Evolutionary conservation across 1,284 basidiomycete species (phyloP), one percentile per base, ranked within the genome.

Genomic region (Cystobasidium pallidum): DNA sequence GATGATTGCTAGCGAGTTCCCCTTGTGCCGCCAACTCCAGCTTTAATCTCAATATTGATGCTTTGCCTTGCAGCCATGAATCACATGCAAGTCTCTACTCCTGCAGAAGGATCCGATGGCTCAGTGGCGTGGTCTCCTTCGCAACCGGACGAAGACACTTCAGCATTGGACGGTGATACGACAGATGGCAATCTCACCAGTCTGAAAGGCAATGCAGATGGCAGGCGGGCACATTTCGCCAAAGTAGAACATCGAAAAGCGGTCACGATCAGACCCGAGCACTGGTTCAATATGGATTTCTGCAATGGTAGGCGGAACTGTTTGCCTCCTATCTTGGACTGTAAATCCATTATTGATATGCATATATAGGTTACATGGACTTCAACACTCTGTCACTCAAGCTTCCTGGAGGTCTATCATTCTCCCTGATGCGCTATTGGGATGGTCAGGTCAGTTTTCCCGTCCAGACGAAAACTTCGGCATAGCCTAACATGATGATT

Each of bases 121-220:
- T 24, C 65, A 15, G 47, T 72, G 0, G 15, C 54, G 2, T 78
- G 75, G 73, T 32, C 24, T 3, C 62, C 66, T 6, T 36, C 24
- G n/a, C 65, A 75, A 3, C 74, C 76, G 36, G 54, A 66, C 15
- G 77, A 78, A 24, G 77, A 77, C 62, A 59, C 21, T 64, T 6
- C 58, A 68, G 6, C 54, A 72, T 34, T 71, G 73, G 28, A 24
- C 52, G 2, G 21, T 32, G 43, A 13, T 11, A 32, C 7, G 30
- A 51, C 89, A 84, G 94, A 92, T 10, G 54, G 7, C 4, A 84
- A 84, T 94, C 71, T 84, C 88, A 77, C 88, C 89, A 84, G 87
- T 87, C 92, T 74, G 11, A 39, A 59, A 28, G 72, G 63, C 15
- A 59, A 75, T 43, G 70, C 75, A 8, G 57, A 72, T 10, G 72